Evolutionary conservation across 1,284 basidiomycete genomes (phyloP), one percentile per base, ranked within the genome.

Genomic region (Entoloma clypeatum): DNA sequence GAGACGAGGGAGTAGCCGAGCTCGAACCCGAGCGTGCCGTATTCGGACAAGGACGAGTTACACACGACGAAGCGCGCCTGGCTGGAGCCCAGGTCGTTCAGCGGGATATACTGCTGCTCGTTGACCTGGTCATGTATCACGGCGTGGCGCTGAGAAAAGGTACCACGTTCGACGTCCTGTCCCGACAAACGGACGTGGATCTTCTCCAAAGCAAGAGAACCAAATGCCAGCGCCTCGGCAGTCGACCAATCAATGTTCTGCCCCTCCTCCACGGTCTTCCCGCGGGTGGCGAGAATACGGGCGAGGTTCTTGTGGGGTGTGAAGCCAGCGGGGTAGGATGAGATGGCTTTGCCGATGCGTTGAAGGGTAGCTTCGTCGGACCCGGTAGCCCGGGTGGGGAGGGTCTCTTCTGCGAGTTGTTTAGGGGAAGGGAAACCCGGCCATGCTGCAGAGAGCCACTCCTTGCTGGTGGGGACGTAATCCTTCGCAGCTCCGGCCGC

Each of bases 101-200:
- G 70, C 3, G 95, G 89, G 27, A 90, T 69, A 66, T 94, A 96
- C 60, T 91, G 90, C 54, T 79, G 71, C 69, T 99, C 95, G 58
- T 83, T 97, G 59, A 75, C 74, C 70, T 99, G 96, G 67, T 99
- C 95, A 67, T 98, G 93, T 39, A 99, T 75, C 50, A 99, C 86
- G 32, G 94, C 92, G 60, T 99, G 96, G 40, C 96, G 89, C 63
- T 99, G 96, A n/a, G 94, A 98, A 77, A 99, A 99, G 6, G 96
- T 99, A 42, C 96, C 96, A 63, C 96, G 88, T 69, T 99, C 96
- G 41, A 99, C 95, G 65, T 99, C 96, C 69, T 99, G 96, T 33
- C 96, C 96, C 1, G 93, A 97, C 2, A 99, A 74, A 56, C 96
- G 90, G 40, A 99, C 89, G 61, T 99, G 92, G 44, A 86, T 87